Conservation (phyloP, 805 yeast species). For the Metschnikowia shivogae region DNA sequence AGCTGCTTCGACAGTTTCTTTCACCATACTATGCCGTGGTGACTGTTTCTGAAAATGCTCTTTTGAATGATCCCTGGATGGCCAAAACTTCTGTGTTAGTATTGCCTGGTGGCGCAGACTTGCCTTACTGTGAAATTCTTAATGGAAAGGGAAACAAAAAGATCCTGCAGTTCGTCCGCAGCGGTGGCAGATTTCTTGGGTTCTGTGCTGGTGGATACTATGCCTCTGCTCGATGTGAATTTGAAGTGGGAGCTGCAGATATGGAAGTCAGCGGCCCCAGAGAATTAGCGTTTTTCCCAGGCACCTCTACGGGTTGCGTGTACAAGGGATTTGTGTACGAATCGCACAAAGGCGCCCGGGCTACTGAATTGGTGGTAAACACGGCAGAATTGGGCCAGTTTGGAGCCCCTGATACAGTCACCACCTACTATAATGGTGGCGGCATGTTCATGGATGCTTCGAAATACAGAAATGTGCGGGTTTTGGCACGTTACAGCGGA, state of each 20-base stretch:
- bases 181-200: constrained; percentile 83
- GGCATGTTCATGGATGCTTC: constrained; percentile 77
- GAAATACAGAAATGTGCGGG: constrained; percentile 54
- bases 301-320: constrained; percentile 77
- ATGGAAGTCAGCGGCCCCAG: constrained; percentile 85
- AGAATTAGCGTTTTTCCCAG: constrained; percentile 80
- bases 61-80: constrained; percentile 80
- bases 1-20: constrained; percentile 65
- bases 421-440: constrained; percentile 83
- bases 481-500: constrained; percentile 66
- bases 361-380: constrained; percentile 45
- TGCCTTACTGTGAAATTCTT: constrained; percentile 73
- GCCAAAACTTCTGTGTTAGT: constrained; percentile 73
- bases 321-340: constrained; percentile 77
- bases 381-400: constrained; percentile 21
- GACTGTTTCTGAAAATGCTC: constrained; percentile 56
- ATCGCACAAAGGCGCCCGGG: constrained; percentile 70
- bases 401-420: constrained; percentile 19
- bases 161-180: constrained; percentile 59
- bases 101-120: constrained; percentile 96
- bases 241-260: constrained; percentile 65
- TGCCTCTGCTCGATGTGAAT: constrained; percentile 71
- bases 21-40: constrained; percentile 89
- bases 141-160: constrained; percentile 63
- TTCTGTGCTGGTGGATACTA: constrained; percentile 96